These are phyloP conservation scores for Phylloporus sp. DNA, from an alignment of 768 basidiomycete genomes.

Conservation along the genomic window DNA sequence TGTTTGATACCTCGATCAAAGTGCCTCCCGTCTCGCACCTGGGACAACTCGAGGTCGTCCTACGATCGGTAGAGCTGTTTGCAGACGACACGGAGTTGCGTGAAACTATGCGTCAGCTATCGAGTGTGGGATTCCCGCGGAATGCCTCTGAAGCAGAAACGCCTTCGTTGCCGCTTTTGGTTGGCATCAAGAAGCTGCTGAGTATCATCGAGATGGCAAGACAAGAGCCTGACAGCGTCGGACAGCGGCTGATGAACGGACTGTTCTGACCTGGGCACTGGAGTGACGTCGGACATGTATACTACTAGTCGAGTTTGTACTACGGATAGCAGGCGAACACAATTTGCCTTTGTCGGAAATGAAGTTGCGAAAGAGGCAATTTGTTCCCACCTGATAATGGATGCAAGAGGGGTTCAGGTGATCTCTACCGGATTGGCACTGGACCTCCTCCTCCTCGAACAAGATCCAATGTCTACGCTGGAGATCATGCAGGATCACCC, in stretches of 20 bases:
- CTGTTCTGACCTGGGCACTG: constrained; percentile 37
- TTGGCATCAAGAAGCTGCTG: constrained; percentile 93
- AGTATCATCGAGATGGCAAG: constrained; percentile 94
- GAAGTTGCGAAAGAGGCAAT: no score
- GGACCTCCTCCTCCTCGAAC: background rate
- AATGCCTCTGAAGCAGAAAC: constrained; percentile 40
- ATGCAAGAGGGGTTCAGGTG: no score
- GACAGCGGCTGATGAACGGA: constrained; percentile 59
- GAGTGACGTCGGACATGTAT: constrained; percentile 7
- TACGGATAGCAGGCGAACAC: background rate
- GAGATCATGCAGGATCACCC: constrained; percentile 38
- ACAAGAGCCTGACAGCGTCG: constrained; percentile 86
- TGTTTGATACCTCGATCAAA: constrained; percentile 82
- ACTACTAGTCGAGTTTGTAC: constrained; percentile 1
- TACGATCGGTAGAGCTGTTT: constrained; percentile 80
- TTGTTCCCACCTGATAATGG: no score
- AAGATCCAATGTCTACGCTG: constrained; percentile 20
- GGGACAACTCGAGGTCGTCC: constrained; percentile 64
- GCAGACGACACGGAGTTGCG: constrained; percentile 44
- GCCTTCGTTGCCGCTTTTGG: constrained; percentile 50
- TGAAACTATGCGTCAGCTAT: constrained; percentile 59
- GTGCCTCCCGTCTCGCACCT: constrained; percentile 79
- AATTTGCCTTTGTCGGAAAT: no score
- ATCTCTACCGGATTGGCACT: constrained; percentile 1
- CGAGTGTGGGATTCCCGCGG: constrained; percentile 64